These are phyloP conservation scores for Populus ilicifolia DNA, from an alignment of 345 rosid species.

Conservation along the genomic window DNA sequence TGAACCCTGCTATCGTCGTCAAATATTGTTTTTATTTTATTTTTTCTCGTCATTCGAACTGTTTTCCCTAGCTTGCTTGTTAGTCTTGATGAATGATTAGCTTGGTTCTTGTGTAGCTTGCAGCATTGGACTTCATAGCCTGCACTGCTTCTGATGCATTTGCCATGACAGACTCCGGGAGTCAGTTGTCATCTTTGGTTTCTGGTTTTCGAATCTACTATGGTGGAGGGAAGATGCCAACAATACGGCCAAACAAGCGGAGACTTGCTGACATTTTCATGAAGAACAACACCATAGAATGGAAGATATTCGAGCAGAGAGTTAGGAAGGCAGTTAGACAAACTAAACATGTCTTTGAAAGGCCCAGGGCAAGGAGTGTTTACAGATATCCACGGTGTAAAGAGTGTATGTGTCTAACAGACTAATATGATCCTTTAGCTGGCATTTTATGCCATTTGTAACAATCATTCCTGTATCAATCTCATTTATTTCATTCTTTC, in stretches of 20 bases:
- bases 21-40: not conserved
- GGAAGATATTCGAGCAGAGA: slow-evolving; percentile 88
- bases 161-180: slow-evolving; percentile 97
- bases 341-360: slow-evolving; percentile 69
- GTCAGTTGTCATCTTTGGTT: slow-evolving; percentile 82
- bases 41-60: not conserved
- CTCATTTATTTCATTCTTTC: not conserved
- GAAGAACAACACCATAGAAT: slow-evolving; percentile 73
- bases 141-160: slow-evolving; percentile 83
- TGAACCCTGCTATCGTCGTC: not conserved
- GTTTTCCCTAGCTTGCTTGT: not conserved
- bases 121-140: slow-evolving; percentile 88
- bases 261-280: slow-evolving; percentile 66
- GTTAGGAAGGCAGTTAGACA: slow-evolving; percentile 90
- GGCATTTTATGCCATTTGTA: not conserved
- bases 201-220: slow-evolving; percentile 80
- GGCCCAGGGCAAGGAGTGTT: slow-evolving; percentile 82
- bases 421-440: not conserved
- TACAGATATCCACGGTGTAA: slow-evolving; percentile 82
- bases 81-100: not conserved
- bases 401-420: slow-evolving; percentile 69
- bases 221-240: slow-evolving; percentile 93
- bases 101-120: slow-evolving; percentile 47
- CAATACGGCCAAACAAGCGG: slow-evolving; percentile 77
- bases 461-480: not conserved